phyloP scores from a whole-genome alignment of 2,329 filamentous ascomycete genomes.

The Canariomyces notabilis region DNA sequence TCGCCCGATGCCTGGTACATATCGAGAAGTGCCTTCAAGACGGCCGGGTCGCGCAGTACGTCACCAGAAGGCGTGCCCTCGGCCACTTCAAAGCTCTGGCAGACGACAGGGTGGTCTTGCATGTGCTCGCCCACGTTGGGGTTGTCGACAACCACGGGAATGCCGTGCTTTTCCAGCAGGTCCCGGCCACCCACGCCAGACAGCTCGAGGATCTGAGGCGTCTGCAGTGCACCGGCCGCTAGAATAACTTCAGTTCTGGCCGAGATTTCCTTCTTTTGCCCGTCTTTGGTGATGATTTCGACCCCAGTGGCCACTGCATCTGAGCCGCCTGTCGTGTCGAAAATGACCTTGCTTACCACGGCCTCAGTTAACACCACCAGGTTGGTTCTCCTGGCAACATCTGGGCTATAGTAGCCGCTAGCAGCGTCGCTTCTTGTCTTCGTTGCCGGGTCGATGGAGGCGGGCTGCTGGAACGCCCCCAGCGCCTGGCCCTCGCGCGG shows the following conservation, averaged over 20 bases:
- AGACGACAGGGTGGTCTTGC: constrained; percentile 40
- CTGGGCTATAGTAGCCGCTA: constrained; percentile 32
- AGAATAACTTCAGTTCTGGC: constrained; percentile 36
- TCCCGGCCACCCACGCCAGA: constrained; percentile 36
- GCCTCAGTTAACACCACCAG: constrained; percentile 33
- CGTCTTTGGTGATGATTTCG: constrained; percentile 26
- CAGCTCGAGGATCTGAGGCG: constrained; percentile 32
- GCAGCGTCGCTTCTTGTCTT: constrained; percentile 28
- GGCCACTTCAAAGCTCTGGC: constrained; percentile 37
- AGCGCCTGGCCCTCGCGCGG: constrained; percentile 24
- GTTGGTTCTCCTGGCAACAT: constrained; percentile 31
- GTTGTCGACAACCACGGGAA: constrained; percentile 37
- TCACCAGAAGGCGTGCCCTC: constrained; percentile 35
- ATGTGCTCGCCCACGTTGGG: constrained; percentile 42
- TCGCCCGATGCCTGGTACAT: constrained; percentile 32
- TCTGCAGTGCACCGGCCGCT: constrained; percentile 36
- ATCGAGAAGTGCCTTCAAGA: constrained; percentile 29
- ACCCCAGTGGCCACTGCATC: constrained; percentile 32
- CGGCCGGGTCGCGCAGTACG: constrained; percentile 31
- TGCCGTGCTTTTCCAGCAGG: constrained; percentile 37
- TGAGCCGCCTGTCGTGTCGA: constrained; percentile 23
- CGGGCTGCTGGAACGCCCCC: constrained; percentile 21
- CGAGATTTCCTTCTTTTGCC: constrained; percentile 15
- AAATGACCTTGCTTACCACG: constrained; percentile 31
- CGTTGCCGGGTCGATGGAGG: constrained; percentile 21